Base-by-base conservation (phyloP, 768 basidiomycete species). In the Dendrothele bispora region DNA sequence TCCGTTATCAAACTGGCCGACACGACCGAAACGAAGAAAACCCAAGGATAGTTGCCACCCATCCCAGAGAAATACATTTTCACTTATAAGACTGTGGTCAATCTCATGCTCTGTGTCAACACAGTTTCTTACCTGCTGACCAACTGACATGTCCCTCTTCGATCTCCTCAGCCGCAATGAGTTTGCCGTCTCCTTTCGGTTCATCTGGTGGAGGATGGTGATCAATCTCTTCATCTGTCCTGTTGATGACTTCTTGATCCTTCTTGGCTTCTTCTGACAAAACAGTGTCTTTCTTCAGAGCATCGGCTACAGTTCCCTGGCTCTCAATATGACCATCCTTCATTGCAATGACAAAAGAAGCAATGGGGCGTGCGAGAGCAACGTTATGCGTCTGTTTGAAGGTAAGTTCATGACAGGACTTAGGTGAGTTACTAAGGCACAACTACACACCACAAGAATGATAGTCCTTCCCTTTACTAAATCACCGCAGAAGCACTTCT, bases 391-490 rank as follows among this genome's bases (percentile, higher is more conserved):
- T 76, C 77, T 77, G 3, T n/a, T n/a, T n/a, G n/a, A n/a, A n/a
- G n/a, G n/a, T n/a, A n/a, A n/a, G n/a, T n/a, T n/a, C n/a, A n/a
- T n/a, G n/a, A n/a, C n/a, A n/a, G n/a, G n/a, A n/a, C n/a, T n/a
- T n/a, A n/a, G n/a, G n/a, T n/a, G n/a, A n/a, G n/a, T n/a, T n/a
- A n/a, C n/a, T n/a, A n/a, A n/a, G n/a, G n/a, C n/a, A n/a, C n/a
- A n/a, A n/a, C n/a, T n/a, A 63, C 75, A 46, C 52, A 81, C 81
- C 38, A 97, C 93, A 20, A 98, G 75, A 37, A 98, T 74, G 40
- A 95, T 70, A 1, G 95, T 97, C 39, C 94, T 77, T 15, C 81
- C 84, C n/a, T 70, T 65, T 61, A 93, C 74, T 34, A 97, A 69
- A 39, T 88, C 83, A 7, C 95, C 93, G 53, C 78, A 74, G 18